phyloP scores from a whole-genome alignment of 257 asterid species.

The Solanum okadae region DNA sequence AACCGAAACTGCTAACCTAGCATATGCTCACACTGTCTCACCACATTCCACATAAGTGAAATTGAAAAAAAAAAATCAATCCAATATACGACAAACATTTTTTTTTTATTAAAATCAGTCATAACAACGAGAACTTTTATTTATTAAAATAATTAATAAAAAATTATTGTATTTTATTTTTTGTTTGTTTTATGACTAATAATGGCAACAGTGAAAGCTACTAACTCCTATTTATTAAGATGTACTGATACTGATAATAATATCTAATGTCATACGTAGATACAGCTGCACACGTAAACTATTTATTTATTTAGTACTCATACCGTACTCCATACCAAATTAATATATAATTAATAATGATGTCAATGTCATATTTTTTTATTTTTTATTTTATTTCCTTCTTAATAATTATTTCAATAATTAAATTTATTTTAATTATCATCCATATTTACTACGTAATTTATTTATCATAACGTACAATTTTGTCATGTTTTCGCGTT shows the following conservation, averaged over 20 bases:
- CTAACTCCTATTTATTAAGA: conserved; percentile 6
- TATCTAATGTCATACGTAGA: not conserved
- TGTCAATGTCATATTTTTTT: not conserved
- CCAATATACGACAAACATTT: not conserved
- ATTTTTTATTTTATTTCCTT: not conserved
- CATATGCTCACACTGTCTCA: too few species aligned
- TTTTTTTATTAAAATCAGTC: not conserved
- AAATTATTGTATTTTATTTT: not conserved
- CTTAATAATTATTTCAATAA: not conserved
- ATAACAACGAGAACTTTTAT: not conserved
- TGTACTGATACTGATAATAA: not conserved
- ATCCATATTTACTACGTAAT: not conserved
- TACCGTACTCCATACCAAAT: not conserved
- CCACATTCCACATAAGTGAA: not conserved
- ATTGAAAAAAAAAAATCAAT: not conserved
- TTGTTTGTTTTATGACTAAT: not conserved
- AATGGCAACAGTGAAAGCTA: conserved; percentile 4
- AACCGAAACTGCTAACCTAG: too few species aligned
- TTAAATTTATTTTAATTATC: not conserved
- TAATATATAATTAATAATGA: not conserved
- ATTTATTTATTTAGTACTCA: conserved; percentile 10
- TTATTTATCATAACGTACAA: not conserved
- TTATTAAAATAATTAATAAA: not conserved
- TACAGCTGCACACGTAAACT: conserved; percentile 32
- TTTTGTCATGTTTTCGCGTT: not conserved